Percentiles rank a stretch among this genome's conserved stretches.
These are phyloP conservation scores for Polysphondylium violaceum DNA, from an alignment of 78 protist genomes.

Conservation along the genomic window DNA sequence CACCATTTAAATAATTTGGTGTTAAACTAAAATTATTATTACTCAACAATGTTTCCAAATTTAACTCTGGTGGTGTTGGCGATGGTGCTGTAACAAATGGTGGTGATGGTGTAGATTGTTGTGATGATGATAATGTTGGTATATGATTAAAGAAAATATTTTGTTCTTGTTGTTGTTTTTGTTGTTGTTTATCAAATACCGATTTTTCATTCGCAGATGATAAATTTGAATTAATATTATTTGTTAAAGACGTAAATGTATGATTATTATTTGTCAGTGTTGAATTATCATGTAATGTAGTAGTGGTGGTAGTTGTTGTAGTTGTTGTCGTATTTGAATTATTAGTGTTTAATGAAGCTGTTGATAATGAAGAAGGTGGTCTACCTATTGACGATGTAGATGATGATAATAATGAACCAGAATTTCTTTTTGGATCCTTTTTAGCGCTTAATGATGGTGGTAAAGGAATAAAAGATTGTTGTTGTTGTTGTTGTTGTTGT, in stretches of 20 bases:
- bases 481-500: neutral
- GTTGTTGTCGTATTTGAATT: neutral
- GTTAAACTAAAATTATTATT: conserved; percentile 16
- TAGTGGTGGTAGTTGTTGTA: neutral
- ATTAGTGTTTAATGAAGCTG: neutral
- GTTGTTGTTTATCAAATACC: neutral
- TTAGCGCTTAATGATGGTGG: conserved; percentile 27
- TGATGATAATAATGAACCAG: neutral
- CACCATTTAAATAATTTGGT: neutral
- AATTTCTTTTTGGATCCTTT: conserved; percentile 24
- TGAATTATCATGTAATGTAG: neutral
- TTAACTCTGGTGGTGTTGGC: conserved; percentile 1
- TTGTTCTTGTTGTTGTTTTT: conserved; percentile 11
- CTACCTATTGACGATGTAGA: neutral
- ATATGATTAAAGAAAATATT: too few relatives aligned
- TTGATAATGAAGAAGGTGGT: conserved; percentile 5
- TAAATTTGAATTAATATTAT: conserved; percentile 4
- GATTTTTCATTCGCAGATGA: neutral
- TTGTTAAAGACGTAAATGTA: neutral
- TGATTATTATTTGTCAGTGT: too few relatives aligned
- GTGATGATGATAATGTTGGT: conserved; percentile 8
- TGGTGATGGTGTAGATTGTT: neutral
- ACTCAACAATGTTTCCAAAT: neutral
- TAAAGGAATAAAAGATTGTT: conserved; percentile 7
- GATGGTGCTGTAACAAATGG: neutral